These are phyloP conservation scores for Colletotrichum orbiculare DNA, from an alignment of 2,329 filamentous ascomycete species.

Conservation along the genomic window DNA sequence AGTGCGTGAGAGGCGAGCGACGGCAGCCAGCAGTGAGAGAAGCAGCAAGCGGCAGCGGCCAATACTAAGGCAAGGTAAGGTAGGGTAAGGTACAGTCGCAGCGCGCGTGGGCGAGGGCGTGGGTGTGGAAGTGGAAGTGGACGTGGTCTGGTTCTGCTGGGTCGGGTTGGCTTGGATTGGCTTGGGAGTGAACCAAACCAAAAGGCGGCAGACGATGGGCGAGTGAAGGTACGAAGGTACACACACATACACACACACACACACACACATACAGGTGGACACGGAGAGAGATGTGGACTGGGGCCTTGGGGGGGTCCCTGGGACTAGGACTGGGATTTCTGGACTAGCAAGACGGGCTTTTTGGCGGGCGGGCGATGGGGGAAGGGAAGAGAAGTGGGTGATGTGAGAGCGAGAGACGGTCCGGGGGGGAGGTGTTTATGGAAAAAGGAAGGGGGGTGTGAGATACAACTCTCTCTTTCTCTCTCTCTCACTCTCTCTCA, in stretches of 20 bases:
- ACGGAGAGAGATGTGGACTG: conserved; percentile 6
- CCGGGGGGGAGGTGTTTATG: conserved; percentile 32
- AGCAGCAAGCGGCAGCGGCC: conserved; percentile 26
- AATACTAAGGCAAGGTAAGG: conserved; percentile 21
- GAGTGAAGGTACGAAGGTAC: conserved; percentile 28
- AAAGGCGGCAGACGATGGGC: conserved; percentile 31
- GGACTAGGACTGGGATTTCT: not conserved
- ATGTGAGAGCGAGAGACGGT: conserved; percentile 4
- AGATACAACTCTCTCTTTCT: not conserved
- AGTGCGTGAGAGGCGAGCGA: conserved; percentile 23
- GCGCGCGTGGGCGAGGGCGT: conserved; percentile 17
- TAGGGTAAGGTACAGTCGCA: conserved; percentile 11
- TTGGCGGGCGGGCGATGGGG: conserved; percentile 4
- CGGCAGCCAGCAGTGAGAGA: conserved; percentile 20
- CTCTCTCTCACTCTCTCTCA: too few relatives aligned
- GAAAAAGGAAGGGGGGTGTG: conserved; percentile 16
- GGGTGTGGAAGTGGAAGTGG: conserved; percentile 10
- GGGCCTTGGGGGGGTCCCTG: too few relatives aligned
- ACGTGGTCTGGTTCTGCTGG: conserved; percentile 1
- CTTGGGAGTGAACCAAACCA: not conserved
- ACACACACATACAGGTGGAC: not conserved
- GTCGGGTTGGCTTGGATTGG: not conserved
- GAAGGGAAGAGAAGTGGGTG: not conserved
- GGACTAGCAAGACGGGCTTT: conserved; percentile 9
- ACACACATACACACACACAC: too few relatives aligned